These are phyloP conservation scores for Fistulinella cinereoalba DNA, from an alignment of 1,284 basidiomycete genomes.

Conservation along the genomic window DNA sequence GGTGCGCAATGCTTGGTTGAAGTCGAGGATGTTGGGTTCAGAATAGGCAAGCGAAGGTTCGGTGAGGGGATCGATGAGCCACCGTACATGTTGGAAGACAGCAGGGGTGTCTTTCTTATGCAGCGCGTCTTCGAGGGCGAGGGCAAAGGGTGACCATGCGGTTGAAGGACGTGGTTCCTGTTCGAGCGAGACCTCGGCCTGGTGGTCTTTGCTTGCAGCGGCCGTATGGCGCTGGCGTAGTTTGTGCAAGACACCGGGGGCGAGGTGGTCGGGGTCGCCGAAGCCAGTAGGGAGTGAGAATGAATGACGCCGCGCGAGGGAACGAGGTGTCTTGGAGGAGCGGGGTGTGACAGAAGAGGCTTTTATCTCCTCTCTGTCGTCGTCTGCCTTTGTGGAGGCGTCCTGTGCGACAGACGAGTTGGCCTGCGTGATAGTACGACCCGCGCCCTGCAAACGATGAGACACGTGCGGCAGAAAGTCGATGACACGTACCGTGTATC, in stretches of 20 bases:
- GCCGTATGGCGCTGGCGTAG: constrained; percentile 56
- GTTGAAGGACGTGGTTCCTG: constrained; percentile 20
- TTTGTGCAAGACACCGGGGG: constrained; percentile 55
- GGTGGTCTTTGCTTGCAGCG: constrained; percentile 21
- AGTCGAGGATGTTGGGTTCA: constrained; percentile 43
- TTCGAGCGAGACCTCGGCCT: constrained; percentile 7
- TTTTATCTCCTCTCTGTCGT: constrained; percentile 56
- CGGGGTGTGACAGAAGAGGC: constrained; percentile 34
- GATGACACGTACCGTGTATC: constrained; percentile 46
- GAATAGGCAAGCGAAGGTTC: constrained; percentile 15
- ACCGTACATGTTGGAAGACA: constrained; percentile 20
- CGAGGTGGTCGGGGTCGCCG: constrained; percentile 38
- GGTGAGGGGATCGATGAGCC: constrained; percentile 22
- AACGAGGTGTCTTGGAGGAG: constrained; percentile 30
- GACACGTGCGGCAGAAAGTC: background rate
- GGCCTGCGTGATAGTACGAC: constrained; percentile 67
- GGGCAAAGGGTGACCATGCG: constrained; percentile 34
- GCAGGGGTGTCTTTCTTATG: constrained; percentile 7
- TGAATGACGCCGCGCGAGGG: constrained; percentile 57
- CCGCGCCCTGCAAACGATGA: constrained; percentile 47
- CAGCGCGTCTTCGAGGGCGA: constrained; percentile 21
- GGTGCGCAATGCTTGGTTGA: constrained; percentile 61
- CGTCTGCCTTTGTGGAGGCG: constrained; percentile 41
- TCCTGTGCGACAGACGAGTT: constrained; percentile 56
- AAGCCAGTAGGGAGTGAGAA: constrained; percentile 41